Evolutionary conservation across 139 green algal genomes (phyloP), one percentile per base, ranked within the genome.

Genomic region (Ostreobium quekettii): DNA sequence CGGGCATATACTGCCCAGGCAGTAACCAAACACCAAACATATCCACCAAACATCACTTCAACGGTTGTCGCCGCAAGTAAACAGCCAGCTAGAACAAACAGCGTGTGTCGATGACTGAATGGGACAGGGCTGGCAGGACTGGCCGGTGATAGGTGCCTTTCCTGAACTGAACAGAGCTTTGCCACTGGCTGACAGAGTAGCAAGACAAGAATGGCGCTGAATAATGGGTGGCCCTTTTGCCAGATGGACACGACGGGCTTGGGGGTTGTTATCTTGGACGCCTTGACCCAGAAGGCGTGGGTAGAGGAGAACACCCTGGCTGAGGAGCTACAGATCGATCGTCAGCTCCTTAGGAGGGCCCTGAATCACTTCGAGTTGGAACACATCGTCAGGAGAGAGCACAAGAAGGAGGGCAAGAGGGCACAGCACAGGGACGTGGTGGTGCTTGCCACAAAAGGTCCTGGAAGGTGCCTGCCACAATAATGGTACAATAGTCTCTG

Each of bases 181-280:
- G 11, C 11, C 19, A 53, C 19, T 19, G 42, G 19, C 42, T 53
- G 19, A 53, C 11, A 53, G 42, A 19, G 42, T 26, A 19, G 42
- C 15, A 19, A 53, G 42, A 53, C 15, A 26, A 53, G 11, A 26
- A 53, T 11, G 19, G 42, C 11, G 15, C 11, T 53, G 42, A 53
- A 19, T 53, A 53, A 26, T 53, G 11, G 42, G 11, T 53, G 15
- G 11, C 19, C 15, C 11, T 53, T 53, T 53, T 53, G 42, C 42
- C 65, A 78, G 66, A 24, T 62, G 28, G 73, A 79, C 60, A 79
- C 73, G 2, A 72, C 35, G 60, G 80, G 80, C 33, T 73, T 86
- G 28, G 72, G 69, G 36, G 76, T 86, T 26, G 74, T 89, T 4
- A 35, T 81, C 2, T 60, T 89, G 47, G 78, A 81, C 8, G 66